Base-by-base conservation (phyloP, 495 filamentous ascomycete genomes). In the Thermochaetoides thermophila region DNA sequence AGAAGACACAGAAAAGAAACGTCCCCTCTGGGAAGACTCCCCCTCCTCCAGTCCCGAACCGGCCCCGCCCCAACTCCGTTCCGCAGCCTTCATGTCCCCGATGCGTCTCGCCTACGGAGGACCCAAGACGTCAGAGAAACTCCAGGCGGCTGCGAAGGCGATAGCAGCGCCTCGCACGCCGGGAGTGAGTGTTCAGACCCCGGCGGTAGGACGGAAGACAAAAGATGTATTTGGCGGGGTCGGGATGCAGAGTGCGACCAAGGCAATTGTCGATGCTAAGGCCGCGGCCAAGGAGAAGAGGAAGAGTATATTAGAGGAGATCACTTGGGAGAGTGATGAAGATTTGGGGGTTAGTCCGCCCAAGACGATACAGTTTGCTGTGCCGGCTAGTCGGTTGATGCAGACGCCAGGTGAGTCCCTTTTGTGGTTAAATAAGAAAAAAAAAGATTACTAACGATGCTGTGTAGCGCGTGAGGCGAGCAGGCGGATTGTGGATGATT, bases 281-380 rank as follows among this genome's bases (percentile, higher is more conserved):
- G n/a, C n/a, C n/a, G n/a, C n/a, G n/a, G n/a, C n/a, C n/a, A n/a
- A n/a, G n/a, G n/a, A n/a, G n/a, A n/a, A n/a, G n/a, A n/a, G n/a
- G n/a, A n/a, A n/a, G n/a, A n/a, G n/a, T n/a, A n/a, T n/a, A n/a
- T n/a, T n/a, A n/a, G 61, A 64, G 26, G 66, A 69, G 49, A 66
- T 70, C 13, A 57, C 52, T 9, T 85, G 79, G 76, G 73, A 82
- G 20, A 79, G 72, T 36, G 63, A 69, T 31, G 64, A 61, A 26
- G 69, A 75, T 25, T 72, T 73, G 63, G 82, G 73, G 0, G 72
- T 84, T 44, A 92, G 83, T 46, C 89, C 91, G 22, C 89, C 89
- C 0, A 94, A 94, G 59, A 99, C 89, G 17, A 93, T 99, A 53
- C 85, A 94, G 49, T 99, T 99, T 50, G 79, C 84, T 45, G 64